Evolutionary conservation across 1,284 basidiomycete species (phyloP).

Genomic region (Earliella scabrosa): DNA sequence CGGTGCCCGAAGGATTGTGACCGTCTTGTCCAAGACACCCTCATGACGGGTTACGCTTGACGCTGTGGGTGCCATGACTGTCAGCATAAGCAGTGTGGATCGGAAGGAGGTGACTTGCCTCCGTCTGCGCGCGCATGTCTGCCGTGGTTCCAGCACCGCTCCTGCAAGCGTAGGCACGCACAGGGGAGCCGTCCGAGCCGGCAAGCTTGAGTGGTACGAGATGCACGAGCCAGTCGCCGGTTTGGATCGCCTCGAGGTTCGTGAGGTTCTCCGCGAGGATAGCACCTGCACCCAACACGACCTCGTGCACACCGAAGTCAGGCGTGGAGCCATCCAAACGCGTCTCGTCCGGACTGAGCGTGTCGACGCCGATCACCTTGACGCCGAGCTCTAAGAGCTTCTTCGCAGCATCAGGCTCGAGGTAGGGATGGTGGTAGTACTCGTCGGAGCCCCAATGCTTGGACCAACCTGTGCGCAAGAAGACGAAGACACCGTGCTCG

Average conservation of each 20-base stretch:
- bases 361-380: slow-evolving; percentile 61
- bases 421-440: slow-evolving; percentile 68
- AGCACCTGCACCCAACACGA: slow-evolving; percentile 57
- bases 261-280: slow-evolving; percentile 73
- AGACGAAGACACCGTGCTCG: slow-evolving; percentile 29
- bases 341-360: slow-evolving; percentile 69
- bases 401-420: slow-evolving; percentile 55
- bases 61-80: no score
- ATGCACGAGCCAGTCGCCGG: slow-evolving; percentile 51
- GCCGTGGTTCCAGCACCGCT: no score
- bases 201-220: slow-evolving; percentile 60
- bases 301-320: slow-evolving; percentile 58
- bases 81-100: no score
- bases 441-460: slow-evolving; percentile 48
- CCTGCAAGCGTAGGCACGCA: slow-evolving; percentile 61
- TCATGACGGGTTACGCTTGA: no score
- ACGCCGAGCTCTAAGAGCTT: slow-evolving; percentile 54
- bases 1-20: no score
- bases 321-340: slow-evolving; percentile 31
- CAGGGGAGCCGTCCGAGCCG: slow-evolving; percentile 67
- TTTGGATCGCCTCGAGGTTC: slow-evolving; percentile 46
- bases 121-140: no score
- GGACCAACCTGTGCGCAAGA: slow-evolving; percentile 38
- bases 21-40: no score
- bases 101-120: no score